Percentiles rank a stretch among this genome's conserved stretches.
phyloP scores from a whole-genome alignment of 768 basidiomycete genomes.

The Pisolithus sp. region DNA sequence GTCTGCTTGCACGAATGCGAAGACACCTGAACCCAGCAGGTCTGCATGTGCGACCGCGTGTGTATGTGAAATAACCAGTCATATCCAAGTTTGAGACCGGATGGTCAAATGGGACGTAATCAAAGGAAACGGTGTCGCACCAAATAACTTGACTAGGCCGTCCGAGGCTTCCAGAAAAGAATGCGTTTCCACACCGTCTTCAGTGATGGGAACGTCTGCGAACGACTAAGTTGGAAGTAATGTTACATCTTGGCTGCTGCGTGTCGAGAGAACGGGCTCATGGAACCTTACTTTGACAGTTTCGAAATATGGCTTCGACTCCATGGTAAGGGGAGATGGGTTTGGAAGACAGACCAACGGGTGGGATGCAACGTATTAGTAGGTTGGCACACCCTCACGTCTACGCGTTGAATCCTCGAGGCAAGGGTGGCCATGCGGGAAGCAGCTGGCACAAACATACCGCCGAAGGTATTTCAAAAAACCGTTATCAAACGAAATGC shows the following conservation, averaged over 20 bases:
- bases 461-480: no score
- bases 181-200: conserved; percentile 70
- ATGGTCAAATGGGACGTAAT: conserved; percentile 7
- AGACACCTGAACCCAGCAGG: conserved; percentile 60
- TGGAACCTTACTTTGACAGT: conserved; percentile 48
- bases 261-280: background rate
- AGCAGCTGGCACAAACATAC: background rate
- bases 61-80: conserved; percentile 20
- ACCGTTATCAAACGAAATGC: no score
- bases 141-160: conserved; percentile 71
- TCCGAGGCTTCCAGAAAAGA: conserved; percentile 85
- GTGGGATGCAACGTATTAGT: background rate
- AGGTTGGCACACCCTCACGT: conserved; percentile 5
- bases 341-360: background rate
- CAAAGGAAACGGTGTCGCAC: conserved; percentile 32
- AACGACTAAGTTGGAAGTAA: conserved; percentile 55
- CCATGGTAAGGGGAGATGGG: conserved; percentile 16
- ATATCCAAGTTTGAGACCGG: conserved; percentile 2
- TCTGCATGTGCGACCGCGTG: conserved; percentile 26
- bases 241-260: background rate
- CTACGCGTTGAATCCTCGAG: conserved; percentile 22
- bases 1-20: conserved; percentile 70
- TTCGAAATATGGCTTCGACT: conserved; percentile 54
- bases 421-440: conserved; percentile 15
- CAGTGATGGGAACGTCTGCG: conserved; percentile 72